A percentile compares a stretch with the other conserved stretches of the same genome.
Conservation (phyloP, 768 basidiomycete species). For the Amanita rimosa region DNA sequence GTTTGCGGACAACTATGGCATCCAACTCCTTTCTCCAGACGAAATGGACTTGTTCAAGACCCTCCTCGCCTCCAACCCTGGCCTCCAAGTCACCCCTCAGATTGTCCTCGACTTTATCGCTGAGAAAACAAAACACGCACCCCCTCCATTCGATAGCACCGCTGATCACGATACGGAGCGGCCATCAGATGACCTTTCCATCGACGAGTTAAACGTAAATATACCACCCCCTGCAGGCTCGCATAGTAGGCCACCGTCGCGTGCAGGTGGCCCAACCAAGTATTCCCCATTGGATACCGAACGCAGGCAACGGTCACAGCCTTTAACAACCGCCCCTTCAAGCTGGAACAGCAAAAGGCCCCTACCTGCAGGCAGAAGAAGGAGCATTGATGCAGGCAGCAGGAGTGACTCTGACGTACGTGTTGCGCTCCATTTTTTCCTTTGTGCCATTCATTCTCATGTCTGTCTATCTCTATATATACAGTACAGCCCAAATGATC, state of each 20-base stretch:
- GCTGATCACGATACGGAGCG: slow-evolving; percentile 25
- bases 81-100: slow-evolving; percentile 57
- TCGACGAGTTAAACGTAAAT: slow-evolving; percentile 39
- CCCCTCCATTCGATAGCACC: slow-evolving; percentile 24
- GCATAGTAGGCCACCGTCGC: slow-evolving; percentile 40
- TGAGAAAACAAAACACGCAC: slow-evolving; percentile 37
- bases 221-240: slow-evolving; percentile 18
- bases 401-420: slow-evolving; percentile 71
- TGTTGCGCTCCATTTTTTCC: background rate
- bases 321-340: slow-evolving; percentile 54
- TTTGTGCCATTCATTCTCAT: background rate
- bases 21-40: slow-evolving; percentile 50
- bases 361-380: slow-evolving; percentile 52
- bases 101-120: slow-evolving; percentile 58
- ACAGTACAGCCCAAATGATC: slow-evolving; percentile 32
- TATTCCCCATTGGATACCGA: slow-evolving; percentile 62
- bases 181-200: slow-evolving; percentile 31
- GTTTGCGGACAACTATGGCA: slow-evolving; percentile 47
- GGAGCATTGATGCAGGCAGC: slow-evolving; percentile 58
- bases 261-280: slow-evolving; percentile 29
- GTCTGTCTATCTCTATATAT: background rate
- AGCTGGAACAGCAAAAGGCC: slow-evolving; percentile 62
- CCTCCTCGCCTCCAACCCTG: slow-evolving; percentile 47
- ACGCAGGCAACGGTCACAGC: slow-evolving; percentile 60
- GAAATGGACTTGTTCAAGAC: slow-evolving; percentile 52